Conservation (phyloP, 2,329 filamentous ascomycete species). For the Tolypocladium ovalisporum region DNA sequence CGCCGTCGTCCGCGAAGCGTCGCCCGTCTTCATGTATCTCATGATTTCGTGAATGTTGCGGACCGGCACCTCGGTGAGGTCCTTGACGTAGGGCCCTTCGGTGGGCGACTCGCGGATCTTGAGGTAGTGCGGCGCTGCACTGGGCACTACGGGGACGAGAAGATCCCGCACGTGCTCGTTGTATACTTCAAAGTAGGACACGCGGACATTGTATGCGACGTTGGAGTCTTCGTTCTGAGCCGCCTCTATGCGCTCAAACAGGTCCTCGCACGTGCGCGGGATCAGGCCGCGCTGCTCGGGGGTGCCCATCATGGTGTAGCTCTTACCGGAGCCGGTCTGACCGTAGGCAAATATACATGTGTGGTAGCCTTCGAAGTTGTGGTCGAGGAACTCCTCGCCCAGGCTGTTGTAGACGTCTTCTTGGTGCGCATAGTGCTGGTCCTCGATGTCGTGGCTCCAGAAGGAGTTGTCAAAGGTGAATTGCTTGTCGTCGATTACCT, state of each 20-base stretch:
- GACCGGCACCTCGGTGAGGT: constrained; percentile 86
- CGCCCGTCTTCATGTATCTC: constrained; percentile 82
- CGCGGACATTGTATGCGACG: constrained; percentile 92
- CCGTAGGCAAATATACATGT: constrained; percentile 99
- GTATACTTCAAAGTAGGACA: constrained; percentile 98
- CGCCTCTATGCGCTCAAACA: constrained; percentile 85
- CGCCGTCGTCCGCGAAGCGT: constrained; percentile 76
- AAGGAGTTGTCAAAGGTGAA: constrained; percentile 98
- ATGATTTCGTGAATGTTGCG: constrained; percentile 79
- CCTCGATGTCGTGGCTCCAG: constrained; percentile 77
- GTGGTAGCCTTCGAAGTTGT: constrained; percentile 99
- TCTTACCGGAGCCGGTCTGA: constrained; percentile 95
- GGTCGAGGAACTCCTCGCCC: constrained; percentile 93
- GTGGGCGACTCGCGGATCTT: constrained; percentile 94
- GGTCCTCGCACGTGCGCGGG: constrained; percentile 86
- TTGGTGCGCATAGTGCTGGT: constrained; percentile 82
- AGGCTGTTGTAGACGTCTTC: constrained; percentile 89
- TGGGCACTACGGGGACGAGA: constrained; percentile 60
- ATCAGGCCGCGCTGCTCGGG: constrained; percentile 82
- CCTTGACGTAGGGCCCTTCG: constrained; percentile 94
- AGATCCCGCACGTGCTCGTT: constrained; percentile 97
- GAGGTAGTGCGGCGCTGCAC: constrained; percentile 77
- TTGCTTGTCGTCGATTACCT: constrained; percentile 71
- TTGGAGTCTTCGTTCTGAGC: constrained; percentile 70
- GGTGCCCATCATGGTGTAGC: constrained; percentile 95